These are phyloP conservation scores for Talaromyces sp. DNA, from an alignment of 2,329 filamentous ascomycete species.

Conservation along the genomic window DNA sequence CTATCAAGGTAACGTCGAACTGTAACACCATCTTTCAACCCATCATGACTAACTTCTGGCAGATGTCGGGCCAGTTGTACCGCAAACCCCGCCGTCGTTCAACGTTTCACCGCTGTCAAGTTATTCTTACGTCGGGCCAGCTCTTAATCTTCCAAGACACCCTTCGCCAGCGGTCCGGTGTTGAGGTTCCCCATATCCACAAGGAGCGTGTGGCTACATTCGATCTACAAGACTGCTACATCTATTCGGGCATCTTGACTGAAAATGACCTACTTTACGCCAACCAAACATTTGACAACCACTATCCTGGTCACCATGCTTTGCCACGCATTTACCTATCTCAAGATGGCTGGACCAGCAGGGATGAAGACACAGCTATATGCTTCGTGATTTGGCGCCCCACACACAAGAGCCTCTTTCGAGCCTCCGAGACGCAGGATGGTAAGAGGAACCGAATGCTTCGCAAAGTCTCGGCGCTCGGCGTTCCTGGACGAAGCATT, in stretches of 20 bases:
- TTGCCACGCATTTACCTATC: constrained; percentile 54
- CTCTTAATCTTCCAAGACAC: constrained; percentile 58
- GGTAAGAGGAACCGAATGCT: constrained; percentile 42
- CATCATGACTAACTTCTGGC: constrained; percentile 1
- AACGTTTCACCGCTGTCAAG: constrained; percentile 55
- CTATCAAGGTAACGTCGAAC: constrained; percentile 45
- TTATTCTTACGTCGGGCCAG: constrained; percentile 55
- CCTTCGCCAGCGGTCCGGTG: constrained; percentile 49
- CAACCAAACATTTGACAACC: constrained; percentile 59
- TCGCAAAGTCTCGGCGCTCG: constrained; percentile 55
- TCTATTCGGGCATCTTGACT: constrained; percentile 59
- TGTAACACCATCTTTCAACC: not conserved
- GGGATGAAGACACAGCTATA: constrained; percentile 60
- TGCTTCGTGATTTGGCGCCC: constrained; percentile 64
- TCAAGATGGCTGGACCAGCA: constrained; percentile 54
- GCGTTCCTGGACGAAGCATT: constrained; percentile 55
- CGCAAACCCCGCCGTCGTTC: constrained; percentile 58
- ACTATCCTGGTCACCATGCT: constrained; percentile 54
- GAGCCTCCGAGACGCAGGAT: constrained; percentile 32
- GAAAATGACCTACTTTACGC: constrained; percentile 58
- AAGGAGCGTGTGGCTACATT: constrained; percentile 55
- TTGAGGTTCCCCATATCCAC: constrained; percentile 54
- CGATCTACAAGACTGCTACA: constrained; percentile 57
- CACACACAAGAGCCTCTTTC: constrained; percentile 52
- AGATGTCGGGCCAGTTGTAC: constrained; percentile 57